Base-by-base conservation (phyloP, 768 basidiomycete species). In the Kwoniella sp. region DNA sequence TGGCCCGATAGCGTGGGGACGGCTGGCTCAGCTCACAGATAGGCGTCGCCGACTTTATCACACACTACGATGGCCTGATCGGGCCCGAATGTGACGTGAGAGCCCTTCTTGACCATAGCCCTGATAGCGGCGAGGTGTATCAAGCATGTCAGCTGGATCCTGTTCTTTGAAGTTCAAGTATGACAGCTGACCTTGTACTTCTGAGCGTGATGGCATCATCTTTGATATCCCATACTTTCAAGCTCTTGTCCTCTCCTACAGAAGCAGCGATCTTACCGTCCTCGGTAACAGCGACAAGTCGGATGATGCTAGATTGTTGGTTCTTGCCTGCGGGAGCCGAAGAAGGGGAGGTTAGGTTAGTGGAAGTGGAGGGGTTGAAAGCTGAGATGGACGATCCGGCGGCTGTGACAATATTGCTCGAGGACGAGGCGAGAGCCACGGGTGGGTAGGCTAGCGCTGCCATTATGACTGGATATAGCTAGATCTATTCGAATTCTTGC, bases 41-140 rank as follows among this genome's bases (percentile, higher is more conserved):
- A 95, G 45, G 95, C 86, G 75, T 97, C 95, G 0, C 95, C 95
- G 68, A 96, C 94, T 81, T 96, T 97, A 81, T 99, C 95, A 1
- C 92, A 87, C 13, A 91, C 87, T 1, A 97, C 79, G 64, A 99
- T 87, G 0, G 85, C 87, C 66, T 85, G 85, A 50, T 88, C 84
- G 4, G 75, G 81, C 0, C 88, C 87, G 71, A 96, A 87, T 0
- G 81, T 78, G 28, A 96, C 75, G 1, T 83, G 83, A 0, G 92
- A 93, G 0, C 91, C 87, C 65, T 89, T 88, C 82, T 97, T 97
- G 0, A 90, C 88, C 1, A 94, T 83, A 66, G 90, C 88, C 52
- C 94, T 93, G 59, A 34, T 15, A 58, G 45, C 28, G 50, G 25
- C 7, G 28, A 23, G 58, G 64, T n/a, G n/a, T n/a, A n/a, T n/a